These are phyloP conservation scores for Erysiphe neolycopersici DNA, from an alignment of 2,329 filamentous ascomycete genomes.

Conservation along the genomic window DNA sequence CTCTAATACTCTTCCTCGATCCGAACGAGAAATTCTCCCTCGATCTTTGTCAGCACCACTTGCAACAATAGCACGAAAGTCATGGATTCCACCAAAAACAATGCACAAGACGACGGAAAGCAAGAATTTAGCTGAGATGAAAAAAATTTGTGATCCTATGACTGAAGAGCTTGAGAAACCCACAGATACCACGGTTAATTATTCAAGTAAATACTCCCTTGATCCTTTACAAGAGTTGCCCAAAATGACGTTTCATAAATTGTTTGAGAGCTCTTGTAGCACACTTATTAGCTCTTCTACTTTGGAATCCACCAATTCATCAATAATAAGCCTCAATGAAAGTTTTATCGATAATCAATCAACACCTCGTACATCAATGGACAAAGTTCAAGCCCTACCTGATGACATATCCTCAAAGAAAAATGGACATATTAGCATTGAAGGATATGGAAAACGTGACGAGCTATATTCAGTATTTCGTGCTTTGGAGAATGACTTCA, in stretches of 20 bases:
- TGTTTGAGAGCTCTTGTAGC: conserved; percentile 10
- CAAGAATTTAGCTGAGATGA: conserved; percentile 1
- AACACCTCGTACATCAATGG: conserved; percentile 17
- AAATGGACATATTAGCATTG: conserved; percentile 5
- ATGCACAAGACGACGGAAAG: conserved; percentile 4
- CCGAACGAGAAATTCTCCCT: conserved; percentile 14
- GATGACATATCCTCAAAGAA: conserved; percentile 14
- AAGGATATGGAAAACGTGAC: conserved; percentile 30
- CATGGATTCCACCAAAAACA: conserved; percentile 17
- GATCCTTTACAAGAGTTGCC: not conserved
- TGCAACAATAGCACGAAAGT: conserved; percentile 22
- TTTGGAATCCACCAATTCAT: conserved; percentile 12
- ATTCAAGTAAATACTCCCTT: not conserved
- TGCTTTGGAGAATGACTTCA: conserved; percentile 38
- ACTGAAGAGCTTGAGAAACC: no score
- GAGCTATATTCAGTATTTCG: conserved; percentile 44
- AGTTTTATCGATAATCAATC: conserved; percentile 21
- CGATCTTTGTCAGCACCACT: conserved; percentile 23
- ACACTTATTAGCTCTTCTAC: conserved; percentile 11
- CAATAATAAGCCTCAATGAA: conserved; percentile 14
- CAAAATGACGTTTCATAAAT: conserved; percentile 7
- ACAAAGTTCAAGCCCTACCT: conserved; percentile 19
- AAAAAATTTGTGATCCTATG: not conserved
- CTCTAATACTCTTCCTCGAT: conserved; percentile 12
- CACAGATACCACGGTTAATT: not conserved